Evolutionary conservation across 495 filamentous ascomycete species (phyloP), one percentile per base, ranked within the genome.

Genomic region (Aspergillus campestris): DNA sequence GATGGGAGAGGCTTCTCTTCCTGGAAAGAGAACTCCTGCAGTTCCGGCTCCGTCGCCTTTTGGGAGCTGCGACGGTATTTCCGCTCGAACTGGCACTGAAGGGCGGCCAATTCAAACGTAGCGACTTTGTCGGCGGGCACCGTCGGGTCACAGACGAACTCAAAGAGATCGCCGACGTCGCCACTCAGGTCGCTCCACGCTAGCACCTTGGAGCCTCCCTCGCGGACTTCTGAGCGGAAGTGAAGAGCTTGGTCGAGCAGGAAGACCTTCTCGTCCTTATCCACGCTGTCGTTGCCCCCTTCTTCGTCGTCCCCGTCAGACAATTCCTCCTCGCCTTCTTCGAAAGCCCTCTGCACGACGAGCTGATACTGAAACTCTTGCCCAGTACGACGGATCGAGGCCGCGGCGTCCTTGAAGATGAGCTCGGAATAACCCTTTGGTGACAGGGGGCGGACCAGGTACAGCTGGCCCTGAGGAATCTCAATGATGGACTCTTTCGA

Each of bases 381-480:
- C 3, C 84, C 89, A 7, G 94, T 96, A 15, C 87, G 82, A 49
- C 92, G 83, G 55, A 98, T 95, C 31, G 83, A 83, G 15, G 90
- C 89, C 29, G 83, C 87, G 30, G 88, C 83, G 82, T 98, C 92
- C 58, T 94, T 96, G 79, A 95, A 98, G 65, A 98, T 94, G 55
- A 96, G 86, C 64, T 98, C 94, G 0, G 89, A 95, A 56, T 95
- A 95, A 47, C 92, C 92, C 65, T 98, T 98, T 29, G 89, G 87
- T 1, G 92, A 98, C 28, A 87, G 75, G 5, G 92, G 92, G 50
- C 92, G 86, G 55, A 98, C 94, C 44, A 98, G 84, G 61, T 95
- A 98, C 29, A 98, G 87, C 67, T 96, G 87, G 53, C 92, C 92
- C 62, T 95, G 87, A 6, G 92, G 79, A 29, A 98, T 83, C 56